phyloP scores from a whole-genome alignment of 2,329 filamentous ascomycete species.

The Aspergillus transmontanensis region DNA sequence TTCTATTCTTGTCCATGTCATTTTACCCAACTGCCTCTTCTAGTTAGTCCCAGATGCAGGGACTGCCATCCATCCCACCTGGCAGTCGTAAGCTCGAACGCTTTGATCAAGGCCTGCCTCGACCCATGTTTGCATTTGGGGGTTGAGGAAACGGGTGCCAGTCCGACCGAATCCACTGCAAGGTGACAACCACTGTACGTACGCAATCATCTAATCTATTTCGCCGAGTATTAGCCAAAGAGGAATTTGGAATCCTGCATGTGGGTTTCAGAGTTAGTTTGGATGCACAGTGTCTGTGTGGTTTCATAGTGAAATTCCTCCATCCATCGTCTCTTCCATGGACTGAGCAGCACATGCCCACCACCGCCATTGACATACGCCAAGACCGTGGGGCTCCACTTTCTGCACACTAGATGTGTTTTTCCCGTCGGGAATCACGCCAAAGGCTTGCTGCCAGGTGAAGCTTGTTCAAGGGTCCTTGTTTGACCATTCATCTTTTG shows the following conservation, averaged over 20 bases:
- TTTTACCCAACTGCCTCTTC: conserved; percentile 1
- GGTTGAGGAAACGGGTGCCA: not conserved
- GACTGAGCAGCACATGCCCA: conserved; percentile 17
- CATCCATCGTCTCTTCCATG: not conserved
- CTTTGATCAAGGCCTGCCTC: conserved; percentile 1
- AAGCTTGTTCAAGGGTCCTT: conserved; percentile 22
- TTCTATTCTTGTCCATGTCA: conserved; percentile 1
- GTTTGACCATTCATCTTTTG: conserved; percentile 9
- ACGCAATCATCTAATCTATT: conserved; percentile 1
- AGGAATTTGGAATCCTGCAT: not conserved
- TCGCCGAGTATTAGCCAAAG: not conserved
- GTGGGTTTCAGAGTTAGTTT: not conserved
- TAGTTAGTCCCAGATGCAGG: conserved; percentile 12
- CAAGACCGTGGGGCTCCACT: conserved; percentile 27
- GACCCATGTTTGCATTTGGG: not conserved
- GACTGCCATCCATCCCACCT: conserved; percentile 2
- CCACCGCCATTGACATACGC: conserved; percentile 29
- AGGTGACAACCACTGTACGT: not conserved
- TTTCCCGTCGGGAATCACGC: conserved; percentile 12
- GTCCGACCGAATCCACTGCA: not conserved
- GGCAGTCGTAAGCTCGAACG: conserved; percentile 4
- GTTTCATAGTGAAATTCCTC: not conserved
- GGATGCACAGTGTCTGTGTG: not conserved
- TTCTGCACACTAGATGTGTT: conserved; percentile 26
- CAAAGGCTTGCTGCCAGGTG: conserved; percentile 14